These are phyloP conservation scores for Cinnamomum chago DNA, from an alignment of 164 flowering plant genomes.

Conservation along the genomic window DNA sequence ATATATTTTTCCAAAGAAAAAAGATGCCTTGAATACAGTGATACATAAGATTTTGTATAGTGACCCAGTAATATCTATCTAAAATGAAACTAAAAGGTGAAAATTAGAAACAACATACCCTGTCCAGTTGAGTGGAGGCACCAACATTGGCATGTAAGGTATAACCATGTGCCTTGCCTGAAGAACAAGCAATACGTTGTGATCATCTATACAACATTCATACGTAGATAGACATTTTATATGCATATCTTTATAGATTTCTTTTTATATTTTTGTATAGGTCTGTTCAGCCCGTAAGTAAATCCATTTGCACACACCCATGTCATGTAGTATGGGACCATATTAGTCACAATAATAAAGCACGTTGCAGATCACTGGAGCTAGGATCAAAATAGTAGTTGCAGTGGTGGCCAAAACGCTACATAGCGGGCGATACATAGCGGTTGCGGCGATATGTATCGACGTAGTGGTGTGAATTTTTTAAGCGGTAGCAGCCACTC, in stretches of 20 bases:
- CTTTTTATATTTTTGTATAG: background rate
- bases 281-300: background rate
- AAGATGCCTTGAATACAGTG: too few species aligned
- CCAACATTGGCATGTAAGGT: constrained; percentile 72
- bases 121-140: constrained; percentile 54
- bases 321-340: background rate
- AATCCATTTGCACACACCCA: background rate
- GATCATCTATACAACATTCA: background rate
- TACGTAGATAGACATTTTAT: background rate
- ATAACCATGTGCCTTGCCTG: constrained; percentile 74
- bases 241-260: background rate
- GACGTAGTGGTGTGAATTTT: too few species aligned
- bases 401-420: too few species aligned
- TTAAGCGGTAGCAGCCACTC: too few species aligned
- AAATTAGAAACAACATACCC: constrained; percentile 34
- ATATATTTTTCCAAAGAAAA: too few species aligned
- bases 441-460: too few species aligned
- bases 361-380: too few species aligned
- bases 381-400: too few species aligned
- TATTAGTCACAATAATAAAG: too few species aligned
- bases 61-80: too few species aligned
- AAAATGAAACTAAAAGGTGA: background rate
- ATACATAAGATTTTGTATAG: too few species aligned
- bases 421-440: too few species aligned
- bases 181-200: background rate